A percentile compares a stretch with the other conserved stretches of the same genome.
phyloP scores from a whole-genome alignment of 2,329 filamentous ascomycete species.

The Akanthomyces muscarius region DNA sequence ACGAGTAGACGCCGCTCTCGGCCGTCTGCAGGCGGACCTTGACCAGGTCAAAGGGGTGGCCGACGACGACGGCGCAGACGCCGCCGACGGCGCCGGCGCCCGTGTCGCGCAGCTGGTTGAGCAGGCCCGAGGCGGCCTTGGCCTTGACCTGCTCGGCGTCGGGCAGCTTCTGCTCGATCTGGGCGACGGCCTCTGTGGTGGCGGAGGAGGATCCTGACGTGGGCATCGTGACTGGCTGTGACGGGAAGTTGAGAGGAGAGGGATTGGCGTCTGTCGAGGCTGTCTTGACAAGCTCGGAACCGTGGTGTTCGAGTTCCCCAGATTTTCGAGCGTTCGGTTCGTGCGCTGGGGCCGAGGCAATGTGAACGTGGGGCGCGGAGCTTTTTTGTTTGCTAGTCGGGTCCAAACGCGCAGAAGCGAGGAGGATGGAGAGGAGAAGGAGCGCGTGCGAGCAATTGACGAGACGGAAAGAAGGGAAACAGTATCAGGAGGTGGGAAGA shows the following conservation, averaged over 20 bases:
- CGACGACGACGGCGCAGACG: slow-evolving; percentile 87
- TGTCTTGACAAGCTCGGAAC: not conserved
- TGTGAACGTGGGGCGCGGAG: not conserved
- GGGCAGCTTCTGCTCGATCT: slow-evolving; percentile 39
- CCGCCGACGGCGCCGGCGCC: slow-evolving; percentile 89
- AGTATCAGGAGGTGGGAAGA: not conserved
- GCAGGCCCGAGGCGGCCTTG: slow-evolving; percentile 31
- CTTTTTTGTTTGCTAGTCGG: not conserved
- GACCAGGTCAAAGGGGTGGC: slow-evolving; percentile 95
- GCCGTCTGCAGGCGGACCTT: slow-evolving; percentile 97
- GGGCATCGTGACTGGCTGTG: slow-evolving; percentile 20
- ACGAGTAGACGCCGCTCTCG: slow-evolving; percentile 85
- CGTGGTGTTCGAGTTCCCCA: not conserved
- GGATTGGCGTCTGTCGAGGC: not conserved
- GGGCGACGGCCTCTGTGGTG: slow-evolving; percentile 34
- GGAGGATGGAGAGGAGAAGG: not conserved
- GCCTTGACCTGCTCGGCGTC: slow-evolving; percentile 40
- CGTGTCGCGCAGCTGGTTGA: slow-evolving; percentile 69
- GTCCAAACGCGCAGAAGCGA: not conserved
- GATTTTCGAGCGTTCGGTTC: not conserved
- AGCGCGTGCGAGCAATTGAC: not conserved
- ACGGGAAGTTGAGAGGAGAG: not conserved
- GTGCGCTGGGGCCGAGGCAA: not conserved
- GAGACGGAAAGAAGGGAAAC: not conserved
- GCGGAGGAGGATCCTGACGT: slow-evolving; percentile 19